These are phyloP conservation scores for Boletus vermiculosoides DNA, from an alignment of 768 basidiomycete genomes.

Conservation along the genomic window DNA sequence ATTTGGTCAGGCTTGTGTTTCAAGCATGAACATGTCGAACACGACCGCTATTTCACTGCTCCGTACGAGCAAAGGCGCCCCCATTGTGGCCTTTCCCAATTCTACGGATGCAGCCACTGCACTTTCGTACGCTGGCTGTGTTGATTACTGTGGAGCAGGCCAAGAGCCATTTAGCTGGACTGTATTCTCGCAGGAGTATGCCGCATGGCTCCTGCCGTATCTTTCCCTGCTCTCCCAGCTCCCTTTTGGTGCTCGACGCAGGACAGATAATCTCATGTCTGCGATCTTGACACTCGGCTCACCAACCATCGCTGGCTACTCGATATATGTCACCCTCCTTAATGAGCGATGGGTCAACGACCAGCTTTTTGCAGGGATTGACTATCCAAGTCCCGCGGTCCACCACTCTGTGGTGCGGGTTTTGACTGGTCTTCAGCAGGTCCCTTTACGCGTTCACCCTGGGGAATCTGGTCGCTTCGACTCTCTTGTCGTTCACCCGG, in stretches of 20 bases:
- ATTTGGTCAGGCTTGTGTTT: conserved; percentile 1
- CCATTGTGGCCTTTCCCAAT: background rate
- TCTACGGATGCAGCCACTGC: conserved; percentile 2
- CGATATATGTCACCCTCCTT: conserved; percentile 42
- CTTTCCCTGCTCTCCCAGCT: conserved; percentile 49
- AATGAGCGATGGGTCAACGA: conserved; percentile 43
- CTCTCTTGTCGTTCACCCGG: conserved; percentile 41
- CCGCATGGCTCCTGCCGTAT: conserved; percentile 48
- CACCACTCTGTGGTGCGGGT: conserved; percentile 29
- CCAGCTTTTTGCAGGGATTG: conserved; percentile 30
- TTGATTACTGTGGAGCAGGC: conserved; percentile 5
- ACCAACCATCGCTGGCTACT: conserved; percentile 45
- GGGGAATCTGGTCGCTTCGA: conserved; percentile 31
- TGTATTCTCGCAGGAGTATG: conserved; percentile 36
- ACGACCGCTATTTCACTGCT: conserved; percentile 15
- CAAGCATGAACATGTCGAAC: background rate
- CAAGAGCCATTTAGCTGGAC: conserved; percentile 22
- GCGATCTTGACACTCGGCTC: conserved; percentile 45
- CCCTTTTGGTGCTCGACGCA: conserved; percentile 44
- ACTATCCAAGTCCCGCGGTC: conserved; percentile 20
- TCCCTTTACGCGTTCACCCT: conserved; percentile 35
- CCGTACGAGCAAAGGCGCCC: conserved; percentile 7
- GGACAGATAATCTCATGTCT: conserved; percentile 42
- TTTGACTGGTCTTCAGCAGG: conserved; percentile 43
- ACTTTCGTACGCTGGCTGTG: conserved; percentile 9